Percentiles rank a stretch among this genome's conserved stretches.
phyloP scores from a whole-genome alignment of 352 stramenopile genomes.

The Phytophthora chlamydospora region DNA sequence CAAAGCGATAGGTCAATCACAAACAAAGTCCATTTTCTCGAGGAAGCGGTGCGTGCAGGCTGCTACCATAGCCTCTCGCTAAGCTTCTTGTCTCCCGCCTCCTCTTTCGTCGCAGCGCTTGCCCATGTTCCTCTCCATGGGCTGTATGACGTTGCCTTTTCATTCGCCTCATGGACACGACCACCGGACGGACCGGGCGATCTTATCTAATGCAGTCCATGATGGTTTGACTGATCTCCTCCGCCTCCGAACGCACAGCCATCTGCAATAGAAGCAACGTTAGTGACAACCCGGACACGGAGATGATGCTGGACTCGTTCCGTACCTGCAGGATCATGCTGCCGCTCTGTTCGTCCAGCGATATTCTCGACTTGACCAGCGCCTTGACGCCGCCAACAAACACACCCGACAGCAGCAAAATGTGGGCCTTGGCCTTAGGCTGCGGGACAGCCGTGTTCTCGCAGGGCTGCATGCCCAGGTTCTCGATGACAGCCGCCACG shows the following conservation, averaged over 20 bases:
- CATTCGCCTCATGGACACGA: conserved; percentile 24
- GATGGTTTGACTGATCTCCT: conserved; percentile 95
- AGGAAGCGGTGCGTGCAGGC: conserved; percentile 32
- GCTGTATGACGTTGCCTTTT: conserved; percentile 24
- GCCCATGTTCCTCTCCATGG: conserved; percentile 38
- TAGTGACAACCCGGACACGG: conserved; percentile 3
- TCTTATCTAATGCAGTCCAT: conserved; percentile 96
- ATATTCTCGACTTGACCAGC: conserved; percentile 96
- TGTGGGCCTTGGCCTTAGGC: conserved; percentile 94
- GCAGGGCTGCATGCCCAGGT: conserved; percentile 97
- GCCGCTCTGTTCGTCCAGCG: conserved; percentile 87
- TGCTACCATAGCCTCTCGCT: conserved; percentile 25
- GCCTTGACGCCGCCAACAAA: conserved; percentile 96
- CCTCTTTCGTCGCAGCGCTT: conserved; percentile 18
- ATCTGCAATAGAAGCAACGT: conserved; percentile 78
- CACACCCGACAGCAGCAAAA: conserved; percentile 95
- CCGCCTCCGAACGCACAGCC: conserved; percentile 94
- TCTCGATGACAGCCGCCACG: conserved; percentile 95
- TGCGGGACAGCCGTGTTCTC: conserved; percentile 93
- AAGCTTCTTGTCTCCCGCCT: conserved; percentile 14
- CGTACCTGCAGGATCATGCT: conserved; percentile 92
- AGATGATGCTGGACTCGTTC: not conserved
- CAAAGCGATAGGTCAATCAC: conserved; percentile 39
- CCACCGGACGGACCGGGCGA: conserved; percentile 12
- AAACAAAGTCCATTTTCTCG: conserved; percentile 48